Evolutionary conservation across 2,329 filamentous ascomycete genomes (phyloP), one percentile per base, ranked within the genome.

Genomic region (Phialemonium atrogriseum): DNA sequence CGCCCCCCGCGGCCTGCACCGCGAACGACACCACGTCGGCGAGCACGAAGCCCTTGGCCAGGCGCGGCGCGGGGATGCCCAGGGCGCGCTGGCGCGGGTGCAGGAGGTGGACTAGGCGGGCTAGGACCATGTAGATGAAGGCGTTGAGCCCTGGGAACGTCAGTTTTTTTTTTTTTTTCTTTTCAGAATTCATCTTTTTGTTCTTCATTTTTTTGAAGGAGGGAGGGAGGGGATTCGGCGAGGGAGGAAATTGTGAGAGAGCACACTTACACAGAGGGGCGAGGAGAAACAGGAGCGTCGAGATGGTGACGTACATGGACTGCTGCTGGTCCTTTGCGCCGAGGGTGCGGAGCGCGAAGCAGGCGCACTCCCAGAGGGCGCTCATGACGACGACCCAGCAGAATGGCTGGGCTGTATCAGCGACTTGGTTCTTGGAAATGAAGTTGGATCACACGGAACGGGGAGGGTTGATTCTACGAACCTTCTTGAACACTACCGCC

Each of bases 21-120:
- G 70, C 34, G 45, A 70, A 70, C 10, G 59, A 62, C 20, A 60
- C 22, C n/a, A 69, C 41, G 39, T 69, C 65, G 20, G 66, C 50
- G 49, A 58, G 59, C 7, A 70, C 63, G 29, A 71, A 70, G 22
- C 60, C 45, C 24, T 57, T 55, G 10, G 63, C 60, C 35, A 70
- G 53, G 12, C 50, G 50, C 16, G 48, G 39, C 2, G 52, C 54
- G n/a, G 41, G 39, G 21, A 62, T 41, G 3, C 43, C 30, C 33
- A 42, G 48, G 4, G 61, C 33, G 6, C 20, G 32, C 13, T 33
- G 53, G 8, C 55, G 50, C 1, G 60, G 59, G 15, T 62, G 47
- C 35, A 50, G 51, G 34, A 54, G 58, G 42, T 56, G 54, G 5
- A 62, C 46, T 39, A 60, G 49, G 19, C 58, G 52, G 1, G 60